Base-by-base conservation (phyloP, 1,139 yeast genomes). In the Zygosaccharomyces sapae region DNA sequence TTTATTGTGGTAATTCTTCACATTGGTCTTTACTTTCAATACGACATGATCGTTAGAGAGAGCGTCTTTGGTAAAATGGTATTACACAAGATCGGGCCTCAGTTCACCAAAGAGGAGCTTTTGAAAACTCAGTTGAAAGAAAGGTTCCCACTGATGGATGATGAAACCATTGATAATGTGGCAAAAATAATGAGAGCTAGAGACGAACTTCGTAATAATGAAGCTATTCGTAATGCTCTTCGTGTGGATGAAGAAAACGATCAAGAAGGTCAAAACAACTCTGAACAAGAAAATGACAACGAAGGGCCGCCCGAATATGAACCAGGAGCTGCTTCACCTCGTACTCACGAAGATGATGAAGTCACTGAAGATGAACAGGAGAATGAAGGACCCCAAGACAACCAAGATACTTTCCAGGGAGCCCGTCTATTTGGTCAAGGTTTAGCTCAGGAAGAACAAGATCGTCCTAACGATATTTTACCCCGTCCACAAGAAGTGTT, bases 21-120 rank as follows among this genome's bases (percentile, higher is more conserved):
- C 50, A 58, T 77, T 25, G 76, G 80, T 2, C 53, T 80, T 6
- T 78, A 79, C 58, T 70, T 80, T 36, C 81, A 77, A 52, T 84
- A 81, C 59, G 89, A 83, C 57, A 80, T 85, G 80, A 83, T 84
- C n/a, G 77, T 79, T 1, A 69, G 81, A 46, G 92, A 84, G 61
- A 80, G 80, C 41, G 86, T 86, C 0, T 83, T 81, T 61, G 64
- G 71, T 35, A 80, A 77, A 59, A 69, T 82, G 58, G 68, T 83
- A 20, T 61, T 73, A 46, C 76, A 72, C 50, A 76, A 74, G 50
- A 75, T 83, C 42, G 89, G 89, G 3, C 74, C 75, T 37, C 82
- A 77, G 52, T 79, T 76, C 41, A 69, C 76, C 39, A 57, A 60
- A 18, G 63, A 61, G 12, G 67, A 61, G 34, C 52, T 49, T 6